These are phyloP conservation scores for Spergularia marina DNA, from an alignment of 148 eudicot genomes.

Conservation along the genomic window DNA sequence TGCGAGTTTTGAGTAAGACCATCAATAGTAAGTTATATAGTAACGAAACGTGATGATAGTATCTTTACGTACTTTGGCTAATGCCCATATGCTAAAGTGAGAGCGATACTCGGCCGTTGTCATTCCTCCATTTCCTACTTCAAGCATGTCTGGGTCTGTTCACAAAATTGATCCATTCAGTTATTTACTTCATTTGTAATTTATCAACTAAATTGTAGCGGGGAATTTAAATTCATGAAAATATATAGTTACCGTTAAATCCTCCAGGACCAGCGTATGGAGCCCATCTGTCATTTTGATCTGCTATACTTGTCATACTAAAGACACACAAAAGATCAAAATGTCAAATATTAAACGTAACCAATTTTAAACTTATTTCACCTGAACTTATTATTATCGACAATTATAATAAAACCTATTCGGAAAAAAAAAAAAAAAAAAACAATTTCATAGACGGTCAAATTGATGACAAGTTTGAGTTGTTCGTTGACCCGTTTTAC, in stretches of 20 bases:
- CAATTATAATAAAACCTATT: too few species aligned
- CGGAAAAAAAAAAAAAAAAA: too few species aligned
- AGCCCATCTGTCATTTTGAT: conserved; percentile 71
- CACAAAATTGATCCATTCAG: not conserved
- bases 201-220: too few species aligned
- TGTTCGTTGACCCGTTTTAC: too few species aligned
- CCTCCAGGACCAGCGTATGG: conserved; percentile 69
- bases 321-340: not conserved
- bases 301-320: conserved; percentile 67
- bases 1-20: too few species aligned
- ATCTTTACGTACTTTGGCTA: conserved; percentile 44
- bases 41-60: not conserved
- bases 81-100: conserved; percentile 96
- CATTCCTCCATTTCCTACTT: conserved; percentile 98
- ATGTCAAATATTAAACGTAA: not conserved
- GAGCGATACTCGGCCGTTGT: conserved; percentile 65
- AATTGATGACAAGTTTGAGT: too few species aligned
- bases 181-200: too few species aligned
- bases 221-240: too few species aligned
- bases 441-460: too few species aligned
- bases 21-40: too few species aligned
- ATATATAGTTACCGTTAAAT: conserved; percentile 64
- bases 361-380: too few species aligned
- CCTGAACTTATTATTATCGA: too few species aligned
- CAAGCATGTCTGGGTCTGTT: conserved; percentile 93